Evolutionary conservation across 2,329 filamentous ascomycete genomes (phyloP), one percentile per base, ranked within the genome.

Genomic region (Monosporascus cannonballus): DNA sequence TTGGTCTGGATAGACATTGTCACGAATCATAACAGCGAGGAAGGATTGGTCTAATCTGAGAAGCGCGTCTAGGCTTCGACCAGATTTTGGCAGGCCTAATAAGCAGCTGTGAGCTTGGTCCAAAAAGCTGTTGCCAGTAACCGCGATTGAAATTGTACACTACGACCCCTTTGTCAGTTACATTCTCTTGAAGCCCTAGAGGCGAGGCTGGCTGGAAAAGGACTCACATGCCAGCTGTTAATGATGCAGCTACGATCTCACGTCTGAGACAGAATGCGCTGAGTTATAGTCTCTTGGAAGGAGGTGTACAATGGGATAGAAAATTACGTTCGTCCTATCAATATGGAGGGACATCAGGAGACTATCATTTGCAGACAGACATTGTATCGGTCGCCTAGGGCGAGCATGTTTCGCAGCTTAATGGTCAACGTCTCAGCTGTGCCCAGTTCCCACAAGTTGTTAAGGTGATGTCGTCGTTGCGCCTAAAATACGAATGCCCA

Each of bases 1-100:
- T 74, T 80, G 37, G 77, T 78, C 61, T 83, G 78, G 54, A 84
- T 74, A 51, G 77, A 72, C 74, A 77, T 77, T 25, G 42, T 61
- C 15, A 41, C 37, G 44, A 37, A 42, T 51, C 37, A 49, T 39
- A 46, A 39, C 39, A 17, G 22, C 34, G 24, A 51, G 47, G 24
- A 34, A 51, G 1, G 9, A 17, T 46, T 46, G 39, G 18, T 14
- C 18, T 22, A 46, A n/a, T 3, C 5, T 22, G 5, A 18, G 42
- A 14, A 17, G 24, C 5, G 5, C 5, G 5, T 46, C 20, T 25
- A 14, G 14, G 30, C 22, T 46, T 46, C 9, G 42, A 30, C 22
- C n/a, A 6, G 42, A 8, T 25, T 25, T 7, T n/a, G 24, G 24
- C 42, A 46, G 24, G 22, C 25, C 24, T 18, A 25, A 25, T 27